Base-by-base conservation (phyloP, 2,329 filamentous ascomycete genomes). In the Acephala macrosclerotiorum region DNA sequence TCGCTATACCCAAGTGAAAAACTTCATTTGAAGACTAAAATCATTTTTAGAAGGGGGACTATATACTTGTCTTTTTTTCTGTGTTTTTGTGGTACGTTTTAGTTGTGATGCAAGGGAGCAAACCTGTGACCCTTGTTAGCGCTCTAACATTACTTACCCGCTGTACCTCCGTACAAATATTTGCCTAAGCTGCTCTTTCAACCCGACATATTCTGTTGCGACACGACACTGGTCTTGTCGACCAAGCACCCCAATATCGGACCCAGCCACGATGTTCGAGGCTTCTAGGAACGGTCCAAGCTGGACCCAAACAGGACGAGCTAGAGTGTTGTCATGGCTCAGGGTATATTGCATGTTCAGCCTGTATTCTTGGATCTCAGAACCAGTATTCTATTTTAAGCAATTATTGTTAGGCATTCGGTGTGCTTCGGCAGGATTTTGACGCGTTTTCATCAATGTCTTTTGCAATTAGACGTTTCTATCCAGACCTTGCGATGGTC, bases 281-380 rank as follows among this genome's bases (percentile, higher is more conserved):
- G 42, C 35, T 29, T 40, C 55, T 61, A 67, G 55, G 61, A 49
- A 61, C 62, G 55, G 25, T 6, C 51, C 51, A 51, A 36, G 47
- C 40, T 38, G 42, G 45, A 29, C 29, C 40, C 33, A 51, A 51
- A n/a, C 35, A n/a, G 33, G 25, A 9, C 14, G 38, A 18, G 45
- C 35, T 47, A 36, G 42, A 58, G 26, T 29, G 58, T 26, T 53
- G 51, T 22, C 29, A 51, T 40, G 26, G 51, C 55, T 49, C 36
- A 63, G 60, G 63, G 60, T 58, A 33, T 60, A 63, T 62, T 58
- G 40, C 40, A 62, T 61, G 22, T 63, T 66, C 66, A 67, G 66
- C 62, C 66, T 58, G 38, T 60, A 67, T 53, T 56, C 45, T 58
- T 53, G 47, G 33, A 29, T 40, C 16, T 61, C 35, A 26, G 58